phyloP scores from a whole-genome alignment of 805 yeast genomes.

The Wickerhamomyces ciferrii region DNA sequence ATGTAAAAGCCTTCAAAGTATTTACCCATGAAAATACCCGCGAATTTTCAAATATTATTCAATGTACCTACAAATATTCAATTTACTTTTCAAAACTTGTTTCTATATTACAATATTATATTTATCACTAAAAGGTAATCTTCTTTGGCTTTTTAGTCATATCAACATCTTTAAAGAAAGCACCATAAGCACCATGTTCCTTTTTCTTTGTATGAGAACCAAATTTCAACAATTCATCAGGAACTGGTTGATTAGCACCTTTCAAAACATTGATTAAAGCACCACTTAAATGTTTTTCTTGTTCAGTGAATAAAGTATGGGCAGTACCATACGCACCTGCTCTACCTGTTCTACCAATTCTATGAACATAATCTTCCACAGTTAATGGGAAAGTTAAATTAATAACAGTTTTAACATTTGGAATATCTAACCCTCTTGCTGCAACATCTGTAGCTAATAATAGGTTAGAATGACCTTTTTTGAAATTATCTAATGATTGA shows the following conservation, averaged over 20 bases:
- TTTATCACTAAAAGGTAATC: conserved; percentile 76
- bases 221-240: conserved; percentile 88
- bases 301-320: conserved; percentile 92
- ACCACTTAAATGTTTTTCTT: conserved; percentile 94
- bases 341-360: conserved; percentile 97
- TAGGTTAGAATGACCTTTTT: conserved; percentile 67
- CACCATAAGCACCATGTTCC: conserved; percentile 97
- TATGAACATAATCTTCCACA: conserved; percentile 93
- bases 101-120: too few relatives aligned
- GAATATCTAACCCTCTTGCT: conserved; percentile 96
- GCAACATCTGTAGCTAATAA: conserved; percentile 97
- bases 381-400: conserved; percentile 95
- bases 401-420: conserved; percentile 92
- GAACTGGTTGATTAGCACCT: conserved; percentile 94
- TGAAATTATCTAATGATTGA: conserved; percentile 78
- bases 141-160: conserved; percentile 81
- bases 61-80: too few relatives aligned
- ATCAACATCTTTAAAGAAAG: conserved; percentile 92
- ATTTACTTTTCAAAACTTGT: too few relatives aligned
- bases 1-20: too few relatives aligned
- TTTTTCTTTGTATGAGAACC: conserved; percentile 98
- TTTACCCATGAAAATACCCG: too few relatives aligned
- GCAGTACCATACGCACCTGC: conserved; percentile 96
- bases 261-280: conserved; percentile 87
- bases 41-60: too few relatives aligned